Evolutionary conservation across 306 rosid species (phyloP).

Genomic region (Pyrus pyrifolia): DNA sequence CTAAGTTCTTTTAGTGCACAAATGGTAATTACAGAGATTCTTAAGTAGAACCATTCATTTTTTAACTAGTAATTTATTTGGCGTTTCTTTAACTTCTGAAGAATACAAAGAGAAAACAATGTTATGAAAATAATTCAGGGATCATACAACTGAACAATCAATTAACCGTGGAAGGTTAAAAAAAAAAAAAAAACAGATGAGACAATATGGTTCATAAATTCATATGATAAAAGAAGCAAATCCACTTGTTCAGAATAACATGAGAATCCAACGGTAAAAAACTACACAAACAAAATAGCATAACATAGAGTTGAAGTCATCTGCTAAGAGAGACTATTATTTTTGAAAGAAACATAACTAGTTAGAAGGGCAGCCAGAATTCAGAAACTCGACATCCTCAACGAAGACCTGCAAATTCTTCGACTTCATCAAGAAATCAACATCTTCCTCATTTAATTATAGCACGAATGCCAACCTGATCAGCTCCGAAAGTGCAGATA

Average conservation of each 20-base stretch:
- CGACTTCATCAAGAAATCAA: conserved; percentile 50
- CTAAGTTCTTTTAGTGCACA: too few relatives aligned
- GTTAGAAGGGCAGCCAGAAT: conserved; percentile 27
- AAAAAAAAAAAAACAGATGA: too few relatives aligned
- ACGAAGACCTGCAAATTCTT: conserved; percentile 49
- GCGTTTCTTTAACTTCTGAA: too few relatives aligned
- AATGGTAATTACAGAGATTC: too few relatives aligned
- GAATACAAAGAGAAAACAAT: too few relatives aligned
- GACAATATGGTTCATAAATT: too few relatives aligned
- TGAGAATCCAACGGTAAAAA: neutral
- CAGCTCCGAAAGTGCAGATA: conserved; percentile 46
- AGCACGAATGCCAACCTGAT: conserved; percentile 43
- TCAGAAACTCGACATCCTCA: conserved; percentile 62
- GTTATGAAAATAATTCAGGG: too few relatives aligned
- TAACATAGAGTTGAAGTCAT: neutral
- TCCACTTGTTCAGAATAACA: too few relatives aligned
- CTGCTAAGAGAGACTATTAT: neutral
- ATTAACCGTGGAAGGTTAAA: too few relatives aligned
- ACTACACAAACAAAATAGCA: neutral
- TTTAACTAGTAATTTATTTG: too few relatives aligned
- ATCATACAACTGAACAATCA: too few relatives aligned
- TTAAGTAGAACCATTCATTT: too few relatives aligned
- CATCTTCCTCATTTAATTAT: conserved; percentile 41
- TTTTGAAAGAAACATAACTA: neutral
- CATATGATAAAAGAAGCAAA: neutral